Conservation (phyloP, 345 rosid species). For the Eucalyptus regnans region DNA sequence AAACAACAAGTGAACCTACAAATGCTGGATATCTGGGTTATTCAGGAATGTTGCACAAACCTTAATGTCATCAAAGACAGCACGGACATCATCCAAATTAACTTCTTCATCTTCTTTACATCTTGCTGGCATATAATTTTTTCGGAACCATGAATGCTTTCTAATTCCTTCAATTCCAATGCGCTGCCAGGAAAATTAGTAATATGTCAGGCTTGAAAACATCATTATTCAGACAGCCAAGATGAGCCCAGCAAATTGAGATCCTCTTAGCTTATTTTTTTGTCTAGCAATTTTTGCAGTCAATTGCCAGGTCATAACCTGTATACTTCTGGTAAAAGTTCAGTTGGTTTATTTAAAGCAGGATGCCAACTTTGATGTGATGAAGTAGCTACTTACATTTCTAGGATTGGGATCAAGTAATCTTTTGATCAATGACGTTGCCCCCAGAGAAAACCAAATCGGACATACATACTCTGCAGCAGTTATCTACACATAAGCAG, state of each 20-base stretch:
- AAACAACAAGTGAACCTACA: background rate
- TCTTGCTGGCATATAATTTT: conserved; percentile 41
- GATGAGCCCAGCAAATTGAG: background rate
- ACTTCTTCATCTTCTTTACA: conserved; percentile 50
- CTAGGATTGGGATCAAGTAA: conserved; percentile 75
- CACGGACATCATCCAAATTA: conserved; percentile 66
- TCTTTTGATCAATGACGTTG: conserved; percentile 51
- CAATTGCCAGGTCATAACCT: background rate
- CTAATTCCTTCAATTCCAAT: conserved; percentile 52
- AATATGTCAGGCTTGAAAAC: background rate
- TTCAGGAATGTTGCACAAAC: background rate
- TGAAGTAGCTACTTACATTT: conserved; percentile 44
- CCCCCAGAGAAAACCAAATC: conserved; percentile 70
- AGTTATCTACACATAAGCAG: conserved; percentile 31
- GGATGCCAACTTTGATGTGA: background rate
- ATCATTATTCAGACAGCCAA: background rate
- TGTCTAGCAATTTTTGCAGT: background rate
- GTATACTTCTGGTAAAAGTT: background rate
- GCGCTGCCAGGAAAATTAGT: conserved; percentile 38
- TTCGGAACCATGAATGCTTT: conserved; percentile 58
- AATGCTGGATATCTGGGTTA: background rate
- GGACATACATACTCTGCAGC: conserved; percentile 78
- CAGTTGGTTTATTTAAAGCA: background rate
- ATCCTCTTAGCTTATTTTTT: background rate
- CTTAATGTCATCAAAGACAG: conserved; percentile 88